Conservation (phyloP, 495 filamentous ascomycete species). For the Penicillium arizonense region DNA sequence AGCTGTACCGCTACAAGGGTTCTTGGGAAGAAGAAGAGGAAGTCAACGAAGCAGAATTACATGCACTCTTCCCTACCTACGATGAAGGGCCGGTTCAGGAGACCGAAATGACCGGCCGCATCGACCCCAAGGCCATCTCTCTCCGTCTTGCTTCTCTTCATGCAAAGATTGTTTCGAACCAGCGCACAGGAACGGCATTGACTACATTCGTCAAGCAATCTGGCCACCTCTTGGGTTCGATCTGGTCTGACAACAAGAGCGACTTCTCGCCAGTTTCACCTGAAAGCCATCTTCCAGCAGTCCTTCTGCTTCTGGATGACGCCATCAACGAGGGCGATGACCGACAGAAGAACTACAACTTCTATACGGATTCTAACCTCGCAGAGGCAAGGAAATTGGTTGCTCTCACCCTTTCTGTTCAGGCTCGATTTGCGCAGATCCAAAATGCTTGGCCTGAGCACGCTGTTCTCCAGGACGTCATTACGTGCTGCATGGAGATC, state of each 20-base stretch:
- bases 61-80: conserved; percentile 77
- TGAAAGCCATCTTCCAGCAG: conserved; percentile 59
- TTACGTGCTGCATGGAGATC: conserved; percentile 68
- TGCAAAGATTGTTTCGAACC: conserved; percentile 43
- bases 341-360: conserved; percentile 63
- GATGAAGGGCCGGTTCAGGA: conserved; percentile 46
- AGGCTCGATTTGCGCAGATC: conserved; percentile 67
- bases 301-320: conserved; percentile 62
- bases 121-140: conserved; percentile 47
- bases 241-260: conserved; percentile 31
- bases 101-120: conserved; percentile 20
- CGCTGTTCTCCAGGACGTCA: conserved; percentile 71
- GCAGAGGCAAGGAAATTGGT: conserved; percentile 70
- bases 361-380: conserved; percentile 81
- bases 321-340: conserved; percentile 43
- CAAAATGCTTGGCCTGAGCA: conserved; percentile 70
- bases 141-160: conserved; percentile 53
- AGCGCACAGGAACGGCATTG: conserved; percentile 28
- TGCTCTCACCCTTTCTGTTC: conserved; percentile 60
- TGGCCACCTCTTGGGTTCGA: conserved; percentile 35
- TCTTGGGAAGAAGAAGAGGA: conserved; percentile 70
- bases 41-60: conserved; percentile 72
- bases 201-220: conserved; percentile 39
- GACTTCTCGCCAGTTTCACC: conserved; percentile 38
- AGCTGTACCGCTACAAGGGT: conserved; percentile 79